Evolutionary conservation across 768 basidiomycete genomes (phyloP), one percentile per base, ranked within the genome.

Genomic region (Tephrocybe sp.): DNA sequence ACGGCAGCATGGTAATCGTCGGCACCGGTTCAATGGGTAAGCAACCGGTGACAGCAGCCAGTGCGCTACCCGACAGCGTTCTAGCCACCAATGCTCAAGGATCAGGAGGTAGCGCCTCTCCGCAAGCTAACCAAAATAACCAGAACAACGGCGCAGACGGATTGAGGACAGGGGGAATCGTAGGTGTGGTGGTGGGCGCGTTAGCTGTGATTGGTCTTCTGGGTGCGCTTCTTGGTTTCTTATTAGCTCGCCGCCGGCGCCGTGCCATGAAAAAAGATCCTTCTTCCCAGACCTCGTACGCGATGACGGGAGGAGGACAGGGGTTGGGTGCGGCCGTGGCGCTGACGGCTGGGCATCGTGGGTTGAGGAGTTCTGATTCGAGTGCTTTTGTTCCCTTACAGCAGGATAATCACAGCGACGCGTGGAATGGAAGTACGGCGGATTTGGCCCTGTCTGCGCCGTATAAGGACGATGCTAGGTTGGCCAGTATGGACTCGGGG

Each of bases 311-410:
- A 42, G 52, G 49, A 13, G 62, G 60, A 12, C 44, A 23, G 11
- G 59, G 56, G 45, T 38, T 49, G 46, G 54, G 31, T 14, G 50
- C 39, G 10, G 32, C 39, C 16, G 54, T 49, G 48, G 40, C 33
- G 31, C 38, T 45, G 33, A 52, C 39, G 46, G 49, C 59, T 19
- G 69, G 68, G 20, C 60, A 49, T 19, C 58, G 66, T 22, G 74
- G 65, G 49, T 58, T 63, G 48, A 69, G 82, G 35, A 67, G 67
- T 68, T 83, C 84, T 55, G 80, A 85, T 69, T 82, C 84, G 60
- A 84, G 83, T 55, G 78, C 85, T 32, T 88, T 89, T 60, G 71
- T 85, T 45, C 87, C 87, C n/a, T 65, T 89, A 60, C 79, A 80
- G 57, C 84, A 84, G 62, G 79, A 77, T 49, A 83, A 80, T 60